Base-by-base conservation (phyloP, 306 rosid species). In the Ochetophila trinervis region DNA sequence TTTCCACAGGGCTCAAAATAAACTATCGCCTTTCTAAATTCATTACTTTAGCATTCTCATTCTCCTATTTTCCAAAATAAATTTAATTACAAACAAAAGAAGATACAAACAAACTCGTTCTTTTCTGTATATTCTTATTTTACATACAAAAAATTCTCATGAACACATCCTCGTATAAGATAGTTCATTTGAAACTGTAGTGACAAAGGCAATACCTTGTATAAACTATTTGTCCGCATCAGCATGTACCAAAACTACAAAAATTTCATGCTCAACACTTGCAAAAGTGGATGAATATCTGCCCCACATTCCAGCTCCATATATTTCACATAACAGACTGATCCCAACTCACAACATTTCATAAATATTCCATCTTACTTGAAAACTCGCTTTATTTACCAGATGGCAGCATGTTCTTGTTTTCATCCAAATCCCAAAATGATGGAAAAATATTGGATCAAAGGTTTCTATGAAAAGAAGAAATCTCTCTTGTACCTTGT, bases 401-500 rank as follows among this genome's bases (percentile, higher is more conserved):
- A 63, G 52, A 74, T 30, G 56, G 55, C 50, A 42, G 49, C 35
- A 23, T 68, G 49, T 67, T 66, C 56, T 37, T 35, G 42, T 42
- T 57, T 76, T 12, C 45, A 40, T 40, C 42, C 8, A 12, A 40
- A 40, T 40, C 8, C 14, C 45, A 40, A 40, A 2, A 47, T 54
- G 22, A 64, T 27, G 20, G 48, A 53, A 69, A 21, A 65, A 20
- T 47, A 69, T 24, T 8, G 44, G 35, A 63, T 80, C 80, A 83
- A 22, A 77, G 59, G 70, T 74, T 82, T 81, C 94, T 86, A 71
- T 80, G 87, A 60, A 78, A 58, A 4, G 80, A 67, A 13, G 93
- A 72, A 59, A 79, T 71, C 60, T 91, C 94, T 77, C 89, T 78
- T 6, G 77, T 75, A 70, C 80, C 78, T 76, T 87, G 87, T 45